Evolutionary conservation across 2,329 filamentous ascomycete genomes (phyloP).

Genomic region (Colletotrichum theobromicola): DNA sequence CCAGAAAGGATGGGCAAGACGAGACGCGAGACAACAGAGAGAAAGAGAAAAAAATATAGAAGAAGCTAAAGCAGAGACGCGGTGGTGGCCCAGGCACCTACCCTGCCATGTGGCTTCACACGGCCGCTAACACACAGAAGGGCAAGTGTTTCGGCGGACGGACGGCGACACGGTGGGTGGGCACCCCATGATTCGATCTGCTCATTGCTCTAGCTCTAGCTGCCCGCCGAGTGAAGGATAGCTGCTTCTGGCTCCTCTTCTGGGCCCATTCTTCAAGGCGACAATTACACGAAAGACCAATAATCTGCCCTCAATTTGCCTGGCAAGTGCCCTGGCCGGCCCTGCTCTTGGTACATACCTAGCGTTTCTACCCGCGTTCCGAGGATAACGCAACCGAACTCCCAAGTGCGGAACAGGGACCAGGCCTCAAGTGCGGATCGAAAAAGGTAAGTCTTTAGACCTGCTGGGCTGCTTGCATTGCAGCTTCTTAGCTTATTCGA

Average conservation of each 20-base stretch:
- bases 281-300: not conserved
- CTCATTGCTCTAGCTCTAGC: not conserved
- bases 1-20: not conserved
- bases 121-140: constrained; percentile 13
- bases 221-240: not conserved
- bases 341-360: not conserved
- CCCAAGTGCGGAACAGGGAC: not conserved
- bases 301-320: not conserved
- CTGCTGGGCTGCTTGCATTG: not conserved
- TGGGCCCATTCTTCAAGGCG: not conserved
- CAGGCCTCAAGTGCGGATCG: constrained; percentile 1
- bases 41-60: not conserved
- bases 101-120: constrained; percentile 7
- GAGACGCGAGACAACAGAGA: not conserved
- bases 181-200: not conserved
- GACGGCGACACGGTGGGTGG: not conserved
- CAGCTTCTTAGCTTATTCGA: constrained; percentile 1
- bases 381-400: not conserved
- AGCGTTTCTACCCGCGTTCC: not conserved
- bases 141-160: constrained; percentile 14
- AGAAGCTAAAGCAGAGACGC: not conserved
- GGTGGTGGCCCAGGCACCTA: not conserved
- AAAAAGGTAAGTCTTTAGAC: not conserved
- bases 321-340: not conserved
- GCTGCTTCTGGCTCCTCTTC: not conserved